Conservation (phyloP, 805 yeast species). For the Suhomyces prunicola region DNA sequence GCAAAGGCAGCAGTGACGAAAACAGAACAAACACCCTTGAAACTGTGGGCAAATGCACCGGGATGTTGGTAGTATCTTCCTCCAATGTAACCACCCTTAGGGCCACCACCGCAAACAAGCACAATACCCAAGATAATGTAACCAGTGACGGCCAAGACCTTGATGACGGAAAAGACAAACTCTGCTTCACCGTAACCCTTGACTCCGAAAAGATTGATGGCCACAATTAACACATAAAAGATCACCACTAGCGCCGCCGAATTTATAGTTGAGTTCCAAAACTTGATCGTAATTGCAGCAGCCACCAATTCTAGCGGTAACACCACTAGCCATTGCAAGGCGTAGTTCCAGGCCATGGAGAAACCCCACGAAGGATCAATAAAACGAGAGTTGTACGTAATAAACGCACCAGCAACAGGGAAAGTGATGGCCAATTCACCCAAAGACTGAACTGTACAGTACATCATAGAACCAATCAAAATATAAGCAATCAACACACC, state of each 20-base stretch:
- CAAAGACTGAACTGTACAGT: slow-evolving; percentile 42
- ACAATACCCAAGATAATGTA: slow-evolving; percentile 56
- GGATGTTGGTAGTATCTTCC: slow-evolving; percentile 59
- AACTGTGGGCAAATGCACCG: slow-evolving; percentile 64
- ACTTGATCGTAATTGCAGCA: slow-evolving; percentile 54
- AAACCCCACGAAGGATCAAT: slow-evolving; percentile 69
- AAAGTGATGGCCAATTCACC: slow-evolving; percentile 46
- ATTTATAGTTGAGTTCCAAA: slow-evolving; percentile 49
- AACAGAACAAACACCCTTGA: slow-evolving; percentile 71
- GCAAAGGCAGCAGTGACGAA: slow-evolving; percentile 77
- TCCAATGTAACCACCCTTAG: slow-evolving; percentile 51
- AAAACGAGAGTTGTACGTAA: slow-evolving; percentile 60
- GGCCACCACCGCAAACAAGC: slow-evolving; percentile 56
- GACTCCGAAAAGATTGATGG: slow-evolving; percentile 52
- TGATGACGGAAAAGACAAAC: slow-evolving; percentile 62
- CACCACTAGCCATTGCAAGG: slow-evolving; percentile 60
- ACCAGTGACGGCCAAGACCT: slow-evolving; percentile 59
- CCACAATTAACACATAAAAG: slow-evolving; percentile 48
- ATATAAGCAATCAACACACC: slow-evolving; percentile 40
- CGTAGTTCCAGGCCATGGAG: slow-evolving; percentile 71
- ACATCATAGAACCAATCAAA: slow-evolving; percentile 34
- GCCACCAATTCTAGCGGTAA: slow-evolving; percentile 67
- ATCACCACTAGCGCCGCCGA: slow-evolving; percentile 59
- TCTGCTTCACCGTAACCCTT: slow-evolving; percentile 61
- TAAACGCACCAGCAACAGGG: slow-evolving; percentile 42